A percentile compares a stretch with the other conserved stretches of the same genome.
phyloP scores from a whole-genome alignment of 176 grass and related monocot species.

The sorghum (Sorghum bicolor) region Sorghum_bicolor_NCBIv3 NC_012872.2:3835501-3836000 shows the following conservation, averaged over 20 bases:
- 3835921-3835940: conserved; percentile 9
- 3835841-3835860: conserved; percentile 91
- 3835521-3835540: not conserved
- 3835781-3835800: conserved; percentile 25
- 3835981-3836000: conserved; percentile 18
- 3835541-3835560: not conserved
- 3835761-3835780: conserved; percentile 10
- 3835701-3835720: not conserved
- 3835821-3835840: conserved; percentile 65
- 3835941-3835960: not conserved
- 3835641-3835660: conserved; percentile 2
- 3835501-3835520: not conserved
- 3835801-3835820: conserved; percentile 30
- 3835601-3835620: not conserved
- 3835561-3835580: not conserved
- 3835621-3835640: not conserved
- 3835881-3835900: conserved; percentile 59
- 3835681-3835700: conserved; percentile 37
- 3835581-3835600: not conserved
- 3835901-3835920: not conserved
- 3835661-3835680: conserved; percentile 41
- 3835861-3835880: conserved; percentile 50
- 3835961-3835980: not conserved
- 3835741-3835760: conserved; percentile 13
- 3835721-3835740: conserved; percentile 20